These are phyloP conservation scores for Diaporthe capsici DNA, from an alignment of 2,329 filamentous ascomycete species.

Conservation along the genomic window DNA sequence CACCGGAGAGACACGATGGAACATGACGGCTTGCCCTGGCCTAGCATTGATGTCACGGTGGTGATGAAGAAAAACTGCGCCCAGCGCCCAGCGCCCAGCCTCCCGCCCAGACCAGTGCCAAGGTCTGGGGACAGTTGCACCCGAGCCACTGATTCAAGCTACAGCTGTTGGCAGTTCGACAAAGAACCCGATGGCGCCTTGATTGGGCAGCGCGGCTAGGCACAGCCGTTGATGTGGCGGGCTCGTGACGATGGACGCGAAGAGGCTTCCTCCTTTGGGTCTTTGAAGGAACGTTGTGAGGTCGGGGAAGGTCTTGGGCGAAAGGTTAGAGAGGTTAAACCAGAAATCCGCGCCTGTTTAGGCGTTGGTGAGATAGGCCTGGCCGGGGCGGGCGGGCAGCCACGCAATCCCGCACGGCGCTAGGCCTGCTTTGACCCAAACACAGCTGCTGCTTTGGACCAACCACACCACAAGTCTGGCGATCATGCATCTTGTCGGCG, in stretches of 20 bases:
- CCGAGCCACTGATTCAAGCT: background rate
- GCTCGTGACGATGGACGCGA: background rate
- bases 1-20: slow-evolving; percentile 21
- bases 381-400: background rate
- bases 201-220: background rate
- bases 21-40: background rate
- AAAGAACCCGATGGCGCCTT: background rate
- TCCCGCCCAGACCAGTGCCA: slow-evolving; percentile 20
- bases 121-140: background rate
- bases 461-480: slow-evolving; percentile 29
- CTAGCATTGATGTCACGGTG: slow-evolving; percentile 1
- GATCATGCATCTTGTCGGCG: slow-evolving; percentile 28
- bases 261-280: background rate
- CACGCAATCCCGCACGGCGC: slow-evolving; percentile 19
- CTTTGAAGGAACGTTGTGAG: background rate
- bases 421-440: slow-evolving; percentile 26
- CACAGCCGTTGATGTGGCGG: background rate
- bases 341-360: background rate
- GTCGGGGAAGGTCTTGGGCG: background rate
- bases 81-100: slow-evolving; percentile 12
- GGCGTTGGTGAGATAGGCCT: no score
- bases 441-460: slow-evolving; percentile 9
- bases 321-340: background rate
- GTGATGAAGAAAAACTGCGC: background rate
- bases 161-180: background rate